Evolutionary conservation across 345 rosid species (phyloP).

Genomic region (Ceriops decandra): DNA sequence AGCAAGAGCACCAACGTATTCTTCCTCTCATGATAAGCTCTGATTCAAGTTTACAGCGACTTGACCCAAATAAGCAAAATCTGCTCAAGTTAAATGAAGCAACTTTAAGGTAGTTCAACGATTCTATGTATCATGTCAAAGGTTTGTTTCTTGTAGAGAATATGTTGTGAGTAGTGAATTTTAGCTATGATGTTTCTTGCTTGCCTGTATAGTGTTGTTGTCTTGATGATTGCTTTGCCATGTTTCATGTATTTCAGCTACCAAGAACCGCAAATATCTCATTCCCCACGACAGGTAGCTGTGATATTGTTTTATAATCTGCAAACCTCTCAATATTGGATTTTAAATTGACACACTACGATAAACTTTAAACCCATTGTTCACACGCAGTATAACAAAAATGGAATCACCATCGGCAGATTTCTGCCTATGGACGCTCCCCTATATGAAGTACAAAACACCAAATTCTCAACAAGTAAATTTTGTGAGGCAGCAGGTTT

Average conservation of each 20-base stretch:
- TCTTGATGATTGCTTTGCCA: background rate
- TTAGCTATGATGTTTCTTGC: too few species aligned
- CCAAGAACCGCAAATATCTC: too few species aligned
- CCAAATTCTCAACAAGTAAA: conserved; percentile 6
- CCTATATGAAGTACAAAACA: background rate
- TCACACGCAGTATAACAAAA: background rate
- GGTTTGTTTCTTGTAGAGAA: too few species aligned
- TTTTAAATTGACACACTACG: too few species aligned
- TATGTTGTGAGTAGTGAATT: too few species aligned
- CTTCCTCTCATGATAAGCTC: background rate
- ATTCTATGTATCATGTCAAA: too few species aligned
- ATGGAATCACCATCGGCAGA: conserved; percentile 4
- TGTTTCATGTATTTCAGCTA: conserved; percentile 21
- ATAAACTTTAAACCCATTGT: too few species aligned
- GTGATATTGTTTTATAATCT: too few species aligned
- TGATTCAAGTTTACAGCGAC: conserved; percentile 10
- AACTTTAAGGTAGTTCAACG: conserved; percentile 17
- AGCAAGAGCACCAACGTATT: background rate
- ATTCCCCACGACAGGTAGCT: too few species aligned
- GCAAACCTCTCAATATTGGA: too few species aligned
- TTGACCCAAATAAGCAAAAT: conserved; percentile 13
- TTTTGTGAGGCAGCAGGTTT: conserved; percentile 17
- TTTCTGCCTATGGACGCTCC: background rate
- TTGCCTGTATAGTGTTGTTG: too few species aligned
- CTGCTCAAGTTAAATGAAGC: conserved; percentile 7